phyloP scores from a whole-genome alignment of 78 protist genomes.

The Isochrysis galbana region DNA sequence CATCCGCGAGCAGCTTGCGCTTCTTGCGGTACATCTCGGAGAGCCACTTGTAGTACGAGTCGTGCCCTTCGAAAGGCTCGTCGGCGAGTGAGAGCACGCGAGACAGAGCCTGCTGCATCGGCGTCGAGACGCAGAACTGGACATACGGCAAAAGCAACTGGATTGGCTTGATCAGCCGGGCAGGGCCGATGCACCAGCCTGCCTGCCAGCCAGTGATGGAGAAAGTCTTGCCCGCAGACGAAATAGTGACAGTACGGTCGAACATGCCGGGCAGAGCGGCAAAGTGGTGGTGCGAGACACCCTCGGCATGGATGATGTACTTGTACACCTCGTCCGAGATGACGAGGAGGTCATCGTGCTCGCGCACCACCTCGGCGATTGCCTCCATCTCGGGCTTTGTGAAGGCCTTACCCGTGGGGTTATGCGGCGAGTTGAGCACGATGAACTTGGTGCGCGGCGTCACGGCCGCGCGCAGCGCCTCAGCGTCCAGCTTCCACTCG shows the following conservation, averaged over 20 bases:
- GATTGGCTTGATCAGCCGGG: background rate
- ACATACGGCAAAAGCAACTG: slow-evolving; percentile 25
- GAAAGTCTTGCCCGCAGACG: slow-evolving; percentile 54
- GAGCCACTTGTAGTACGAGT: background rate
- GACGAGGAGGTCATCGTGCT: slow-evolving; percentile 22
- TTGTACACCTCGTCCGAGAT: slow-evolving; percentile 56
- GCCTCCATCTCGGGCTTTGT: background rate
- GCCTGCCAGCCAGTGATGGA: slow-evolving; percentile 51
- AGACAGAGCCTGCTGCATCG: slow-evolving; percentile 39
- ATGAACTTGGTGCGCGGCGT: slow-evolving; percentile 4
- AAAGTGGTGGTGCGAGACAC: slow-evolving; percentile 20
- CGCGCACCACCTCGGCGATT: background rate
- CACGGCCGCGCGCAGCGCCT: background rate
- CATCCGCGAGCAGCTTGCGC: background rate
- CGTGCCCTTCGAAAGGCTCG: slow-evolving; percentile 12
- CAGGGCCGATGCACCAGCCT: slow-evolving; percentile 41
- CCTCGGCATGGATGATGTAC: slow-evolving; percentile 11
- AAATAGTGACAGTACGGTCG: slow-evolving; percentile 44
- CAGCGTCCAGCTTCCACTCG: slow-evolving; percentile 1
- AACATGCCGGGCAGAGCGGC: slow-evolving; percentile 43
- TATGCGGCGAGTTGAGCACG: slow-evolving; percentile 51
- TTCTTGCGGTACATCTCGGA: background rate
- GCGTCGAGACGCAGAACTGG: slow-evolving; percentile 54
- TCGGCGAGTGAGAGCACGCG: background rate
- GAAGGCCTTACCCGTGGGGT: slow-evolving; percentile 51